Percentiles rank a stretch among this genome's conserved stretches.
These are phyloP conservation scores for Cinchona pubescens DNA, from an alignment of 257 asterid genomes.

Conservation along the genomic window DNA sequence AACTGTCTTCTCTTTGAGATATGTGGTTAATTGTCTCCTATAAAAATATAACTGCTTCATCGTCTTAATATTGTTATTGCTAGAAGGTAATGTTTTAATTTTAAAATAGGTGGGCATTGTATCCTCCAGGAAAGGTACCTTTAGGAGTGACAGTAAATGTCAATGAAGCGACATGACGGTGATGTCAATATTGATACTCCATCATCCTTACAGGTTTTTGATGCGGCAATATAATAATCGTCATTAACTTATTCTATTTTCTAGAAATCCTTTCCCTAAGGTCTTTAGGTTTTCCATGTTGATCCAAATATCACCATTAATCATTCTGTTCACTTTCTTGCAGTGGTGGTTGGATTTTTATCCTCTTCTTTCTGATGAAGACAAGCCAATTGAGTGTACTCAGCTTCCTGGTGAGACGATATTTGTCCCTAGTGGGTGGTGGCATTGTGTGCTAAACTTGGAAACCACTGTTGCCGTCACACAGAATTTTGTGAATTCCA, in stretches of 20 bases:
- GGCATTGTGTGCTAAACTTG: constrained; percentile 97
- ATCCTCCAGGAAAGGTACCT: constrained; percentile 99
- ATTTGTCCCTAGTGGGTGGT: constrained; percentile 99
- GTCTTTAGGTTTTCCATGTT: background rate
- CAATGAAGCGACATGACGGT: constrained; percentile 93
- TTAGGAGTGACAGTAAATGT: constrained; percentile 95
- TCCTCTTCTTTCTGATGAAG: constrained; percentile 80
- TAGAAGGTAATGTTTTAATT: constrained; percentile 21
- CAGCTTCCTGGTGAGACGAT: constrained; percentile 98
- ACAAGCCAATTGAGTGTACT: constrained; percentile 94
- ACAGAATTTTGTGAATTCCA: constrained; percentile 86
- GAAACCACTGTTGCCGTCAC: constrained; percentile 93
- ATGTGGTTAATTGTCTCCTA: background rate
- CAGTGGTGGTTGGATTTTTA: constrained; percentile 99
- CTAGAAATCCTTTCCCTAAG: background rate
- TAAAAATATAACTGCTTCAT: constrained; percentile 20
- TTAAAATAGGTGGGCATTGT: constrained; percentile 89
- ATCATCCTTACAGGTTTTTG: constrained; percentile 81
- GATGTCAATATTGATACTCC: constrained; percentile 92
- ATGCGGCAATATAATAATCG: constrained; percentile 1
- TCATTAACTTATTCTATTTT: background rate
- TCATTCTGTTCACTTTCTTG: constrained; percentile 15
- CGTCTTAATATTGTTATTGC: background rate
- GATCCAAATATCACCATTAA: background rate
- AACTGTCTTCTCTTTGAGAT: background rate